phyloP scores from a whole-genome alignment of 495 filamentous ascomycete species.

The Copromyces sp. region DNA sequence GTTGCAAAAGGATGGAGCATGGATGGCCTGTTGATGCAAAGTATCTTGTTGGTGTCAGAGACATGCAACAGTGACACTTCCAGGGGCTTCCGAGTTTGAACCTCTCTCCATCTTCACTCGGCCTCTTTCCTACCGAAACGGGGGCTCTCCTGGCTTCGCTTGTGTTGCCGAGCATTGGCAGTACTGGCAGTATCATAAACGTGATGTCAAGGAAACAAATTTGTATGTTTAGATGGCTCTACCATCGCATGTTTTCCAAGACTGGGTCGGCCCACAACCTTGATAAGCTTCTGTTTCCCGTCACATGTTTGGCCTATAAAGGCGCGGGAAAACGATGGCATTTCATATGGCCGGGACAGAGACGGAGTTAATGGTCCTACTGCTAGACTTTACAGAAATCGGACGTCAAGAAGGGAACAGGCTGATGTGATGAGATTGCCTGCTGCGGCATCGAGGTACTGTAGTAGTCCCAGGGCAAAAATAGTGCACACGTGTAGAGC shows the following conservation, averaged over 20 bases:
- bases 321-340: neutral
- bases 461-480: neutral
- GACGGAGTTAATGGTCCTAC: neutral
- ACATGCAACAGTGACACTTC: neutral
- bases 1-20: neutral
- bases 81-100: neutral
- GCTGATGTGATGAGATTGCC: neutral
- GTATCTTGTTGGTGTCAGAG: neutral
- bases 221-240: neutral
- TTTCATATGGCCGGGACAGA: neutral
- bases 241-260: neutral
- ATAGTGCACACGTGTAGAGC: neutral
- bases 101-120: neutral
- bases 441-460: neutral
- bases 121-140: neutral
- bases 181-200: neutral
- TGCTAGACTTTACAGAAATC: neutral
- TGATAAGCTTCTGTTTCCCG: neutral
- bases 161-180: neutral
- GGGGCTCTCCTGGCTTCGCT: neutral
- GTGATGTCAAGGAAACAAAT: neutral
- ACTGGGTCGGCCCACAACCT: neutral
- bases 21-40: neutral
- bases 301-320: neutral
- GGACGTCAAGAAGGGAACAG: neutral